Percentiles rank a stretch among this genome's conserved stretches.
Conservation (phyloP, 176 grass and related monocot species). For the Areca catechu region DNA sequence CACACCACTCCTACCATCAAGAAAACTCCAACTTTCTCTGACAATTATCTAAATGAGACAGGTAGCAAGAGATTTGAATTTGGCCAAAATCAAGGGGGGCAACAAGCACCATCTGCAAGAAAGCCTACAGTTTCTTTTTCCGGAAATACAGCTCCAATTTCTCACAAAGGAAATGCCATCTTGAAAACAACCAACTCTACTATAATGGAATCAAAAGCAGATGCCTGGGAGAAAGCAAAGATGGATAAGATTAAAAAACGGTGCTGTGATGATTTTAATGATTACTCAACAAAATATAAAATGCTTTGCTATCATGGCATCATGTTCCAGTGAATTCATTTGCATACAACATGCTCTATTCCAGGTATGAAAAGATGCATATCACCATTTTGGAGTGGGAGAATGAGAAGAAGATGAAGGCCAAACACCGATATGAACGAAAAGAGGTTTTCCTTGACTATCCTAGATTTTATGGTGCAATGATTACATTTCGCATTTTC, state of each 20-base stretch:
- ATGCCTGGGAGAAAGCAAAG: conserved; percentile 66
- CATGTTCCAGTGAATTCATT: no score
- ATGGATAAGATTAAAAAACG: conserved; percentile 43
- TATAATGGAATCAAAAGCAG: conserved; percentile 23
- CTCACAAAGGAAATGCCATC: conserved; percentile 19
- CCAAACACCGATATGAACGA: conserved; percentile 33
- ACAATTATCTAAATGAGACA: conserved; percentile 34
- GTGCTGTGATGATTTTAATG: conserved; percentile 16
- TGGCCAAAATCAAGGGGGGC: conserved; percentile 29
- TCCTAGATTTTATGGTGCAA: no score
- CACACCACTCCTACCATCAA: conserved; percentile 24
- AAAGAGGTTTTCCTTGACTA: conserved; percentile 57
- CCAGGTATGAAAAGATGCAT: conserved; percentile 60
- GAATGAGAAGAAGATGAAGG: conserved; percentile 64
- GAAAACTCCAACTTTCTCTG: conserved; percentile 42
- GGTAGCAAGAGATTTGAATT: conserved; percentile 46
- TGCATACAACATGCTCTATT: neutral
- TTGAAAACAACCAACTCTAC: neutral
- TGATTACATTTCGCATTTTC: no score
- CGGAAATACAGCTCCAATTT: conserved; percentile 25
- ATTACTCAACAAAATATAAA: no score
- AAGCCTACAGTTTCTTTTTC: conserved; percentile 36
- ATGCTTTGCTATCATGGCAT: no score
- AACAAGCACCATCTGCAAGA: conserved; percentile 17
- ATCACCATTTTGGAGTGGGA: conserved; percentile 64